Conservation (phyloP, 2,329 filamentous ascomycete genomes). For the Teratosphaeria gauchensis region DNA sequence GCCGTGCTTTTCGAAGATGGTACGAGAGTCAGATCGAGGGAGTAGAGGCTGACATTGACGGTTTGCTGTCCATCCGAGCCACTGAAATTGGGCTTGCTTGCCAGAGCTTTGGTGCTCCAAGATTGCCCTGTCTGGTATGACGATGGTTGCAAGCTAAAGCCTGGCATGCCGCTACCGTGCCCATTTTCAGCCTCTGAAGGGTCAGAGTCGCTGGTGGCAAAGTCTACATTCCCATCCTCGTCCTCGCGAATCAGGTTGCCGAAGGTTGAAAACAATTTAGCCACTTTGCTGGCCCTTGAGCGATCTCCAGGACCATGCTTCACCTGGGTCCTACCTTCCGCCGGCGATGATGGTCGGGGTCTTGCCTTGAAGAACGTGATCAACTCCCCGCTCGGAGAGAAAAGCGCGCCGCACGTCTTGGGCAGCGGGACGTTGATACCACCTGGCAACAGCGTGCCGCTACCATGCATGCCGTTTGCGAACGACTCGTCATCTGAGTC, state of each 20-base stretch:
- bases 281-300: slow-evolving; percentile 19
- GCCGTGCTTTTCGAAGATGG: slow-evolving; percentile 70
- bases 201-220: slow-evolving; percentile 9
- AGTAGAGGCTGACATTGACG: slow-evolving; percentile 65
- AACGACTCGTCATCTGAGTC: slow-evolving; percentile 59
- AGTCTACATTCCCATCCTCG: background rate
- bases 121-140: slow-evolving; percentile 30
- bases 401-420: slow-evolving; percentile 48
- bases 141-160: slow-evolving; percentile 43
- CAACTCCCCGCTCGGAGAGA: slow-evolving; percentile 48
- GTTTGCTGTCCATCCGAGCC: slow-evolving; percentile 36
- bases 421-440: slow-evolving; percentile 56
- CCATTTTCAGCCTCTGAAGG: slow-evolving; percentile 1
- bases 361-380: slow-evolving; percentile 40
- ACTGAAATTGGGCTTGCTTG: slow-evolving; percentile 9
- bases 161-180: background rate
- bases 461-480: slow-evolving; percentile 29
- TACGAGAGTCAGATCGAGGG: slow-evolving; percentile 44
- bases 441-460: slow-evolving; percentile 47
- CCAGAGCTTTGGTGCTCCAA: slow-evolving; percentile 24
- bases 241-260: slow-evolving; percentile 14
- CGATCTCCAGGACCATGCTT: background rate
- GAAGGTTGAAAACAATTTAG: slow-evolving; percentile 20
- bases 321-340: background rate
- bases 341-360: background rate